phyloP scores from a whole-genome alignment of 805 yeast genomes.

The Yarrowia sp. region DNA sequence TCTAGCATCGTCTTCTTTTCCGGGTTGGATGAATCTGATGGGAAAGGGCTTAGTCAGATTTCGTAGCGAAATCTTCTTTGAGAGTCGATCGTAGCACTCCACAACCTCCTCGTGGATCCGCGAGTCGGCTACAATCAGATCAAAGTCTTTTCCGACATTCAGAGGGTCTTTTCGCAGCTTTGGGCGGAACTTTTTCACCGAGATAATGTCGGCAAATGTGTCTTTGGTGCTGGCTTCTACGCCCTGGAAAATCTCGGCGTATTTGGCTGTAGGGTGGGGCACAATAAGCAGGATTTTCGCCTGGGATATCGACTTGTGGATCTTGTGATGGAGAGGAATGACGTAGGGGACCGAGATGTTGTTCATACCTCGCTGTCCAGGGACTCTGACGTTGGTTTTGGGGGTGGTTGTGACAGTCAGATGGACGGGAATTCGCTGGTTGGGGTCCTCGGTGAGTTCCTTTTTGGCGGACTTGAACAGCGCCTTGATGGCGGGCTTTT shows the following conservation, averaged over 20 bases:
- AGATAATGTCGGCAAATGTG: conserved; percentile 55
- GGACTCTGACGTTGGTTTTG: conserved; percentile 15
- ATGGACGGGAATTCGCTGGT: conserved; percentile 13
- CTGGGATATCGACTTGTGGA: conserved; percentile 28
- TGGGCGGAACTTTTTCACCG: conserved; percentile 55
- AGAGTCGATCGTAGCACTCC: conserved; percentile 6
- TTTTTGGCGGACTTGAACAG: conserved; percentile 23
- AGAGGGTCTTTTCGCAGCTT: conserved; percentile 46
- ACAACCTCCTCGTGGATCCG: conserved; percentile 49
- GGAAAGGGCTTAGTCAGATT: conserved; percentile 1
- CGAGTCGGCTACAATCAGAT: conserved; percentile 65
- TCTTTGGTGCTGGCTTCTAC: conserved; percentile 55
- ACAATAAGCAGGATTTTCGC: conserved; percentile 48
- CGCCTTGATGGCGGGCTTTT: conserved; percentile 27
- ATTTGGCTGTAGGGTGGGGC: conserved; percentile 65
- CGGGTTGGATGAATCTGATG: conserved; percentile 20
- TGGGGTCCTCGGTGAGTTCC: conserved; percentile 15
- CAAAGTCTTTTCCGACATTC: conserved; percentile 47
- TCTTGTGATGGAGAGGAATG: conserved; percentile 29
- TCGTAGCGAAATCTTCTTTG: conserved; percentile 14
- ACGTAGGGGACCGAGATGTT: conserved; percentile 28
- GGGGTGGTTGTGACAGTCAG: conserved; percentile 8
- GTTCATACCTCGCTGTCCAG: conserved; percentile 18
- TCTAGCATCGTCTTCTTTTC: conserved; percentile 33
- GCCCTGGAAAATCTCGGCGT: conserved; percentile 48